These are phyloP conservation scores for Aspergillus sergii DNA, from an alignment of 2,329 filamentous ascomycete species.

Conservation along the genomic window DNA sequence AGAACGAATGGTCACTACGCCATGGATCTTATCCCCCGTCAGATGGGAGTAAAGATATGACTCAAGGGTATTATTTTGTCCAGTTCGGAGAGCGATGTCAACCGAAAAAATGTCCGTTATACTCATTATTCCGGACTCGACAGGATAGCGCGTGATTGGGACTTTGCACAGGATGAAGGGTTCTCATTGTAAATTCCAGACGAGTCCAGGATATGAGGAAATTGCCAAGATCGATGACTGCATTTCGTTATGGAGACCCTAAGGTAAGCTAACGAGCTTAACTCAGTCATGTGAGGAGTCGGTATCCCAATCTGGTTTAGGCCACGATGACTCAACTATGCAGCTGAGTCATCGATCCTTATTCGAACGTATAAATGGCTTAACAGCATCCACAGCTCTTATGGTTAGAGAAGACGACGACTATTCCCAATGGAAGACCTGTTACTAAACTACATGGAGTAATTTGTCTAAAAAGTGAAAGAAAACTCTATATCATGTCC, in stretches of 20 bases:
- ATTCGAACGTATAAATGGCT: no score
- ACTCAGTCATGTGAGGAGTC: background rate
- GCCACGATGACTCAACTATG: no score
- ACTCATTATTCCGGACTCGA: background rate
- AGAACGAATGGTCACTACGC: conserved; percentile 5
- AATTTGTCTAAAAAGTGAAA: no score
- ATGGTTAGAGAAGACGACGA: background rate
- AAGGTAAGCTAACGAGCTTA: background rate
- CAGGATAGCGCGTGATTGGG: no score
- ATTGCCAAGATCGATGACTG: background rate
- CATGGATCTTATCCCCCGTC: conserved; percentile 14
- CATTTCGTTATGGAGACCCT: background rate
- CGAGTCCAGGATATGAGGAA: background rate
- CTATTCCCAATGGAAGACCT: no score
- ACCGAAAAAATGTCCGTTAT: background rate
- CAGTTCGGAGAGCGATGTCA: background rate
- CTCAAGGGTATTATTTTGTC: background rate
- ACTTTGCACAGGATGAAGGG: background rate
- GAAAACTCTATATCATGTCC: no score
- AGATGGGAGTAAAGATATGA: conserved; percentile 9
- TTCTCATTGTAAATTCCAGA: background rate
- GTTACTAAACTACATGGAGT: no score
- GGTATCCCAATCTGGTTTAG: background rate
- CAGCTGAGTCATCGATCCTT: background rate
- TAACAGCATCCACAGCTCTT: no score